Evolutionary conservation across 805 yeast genomes (phyloP).

Genomic region (Saccharomyces paradoxus): DNA sequence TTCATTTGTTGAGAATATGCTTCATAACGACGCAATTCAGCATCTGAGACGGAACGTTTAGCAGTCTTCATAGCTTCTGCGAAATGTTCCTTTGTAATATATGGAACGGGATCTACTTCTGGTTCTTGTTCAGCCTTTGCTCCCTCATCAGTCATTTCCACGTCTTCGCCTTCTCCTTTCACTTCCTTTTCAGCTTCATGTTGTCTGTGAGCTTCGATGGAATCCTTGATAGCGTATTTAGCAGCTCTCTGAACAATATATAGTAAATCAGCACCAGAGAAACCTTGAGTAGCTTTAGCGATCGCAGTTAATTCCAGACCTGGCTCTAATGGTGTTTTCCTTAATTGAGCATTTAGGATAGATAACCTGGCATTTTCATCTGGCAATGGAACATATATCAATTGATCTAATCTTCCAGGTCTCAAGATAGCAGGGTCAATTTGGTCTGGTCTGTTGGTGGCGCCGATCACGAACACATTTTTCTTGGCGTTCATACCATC

Average conservation of each 20-base stretch:
- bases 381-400: slow-evolving; percentile 97
- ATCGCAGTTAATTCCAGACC: slow-evolving; percentile 82
- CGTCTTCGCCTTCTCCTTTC: slow-evolving; percentile 39
- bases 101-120: slow-evolving; percentile 93
- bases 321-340: slow-evolving; percentile 98
- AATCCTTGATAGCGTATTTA: slow-evolving; percentile 95
- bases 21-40: slow-evolving; percentile 97
- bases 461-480: slow-evolving; percentile 98
- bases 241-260: slow-evolving; percentile 98
- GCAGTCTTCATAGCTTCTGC: slow-evolving; percentile 99
- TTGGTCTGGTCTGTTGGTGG: slow-evolving; percentile 98
- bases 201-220: slow-evolving; percentile 71
- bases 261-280: slow-evolving; percentile 97
- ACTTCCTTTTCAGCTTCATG: slow-evolving; percentile 39
- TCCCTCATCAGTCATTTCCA: slow-evolving; percentile 27
- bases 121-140: slow-evolving; percentile 41
- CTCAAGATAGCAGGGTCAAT: slow-evolving; percentile 97
- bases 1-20: slow-evolving; percentile 95
- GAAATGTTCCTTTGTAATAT: slow-evolving; percentile 83
- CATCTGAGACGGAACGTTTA: slow-evolving; percentile 91
- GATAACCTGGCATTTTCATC: slow-evolving; percentile 92
- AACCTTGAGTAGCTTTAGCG: slow-evolving; percentile 92
- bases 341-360: slow-evolving; percentile 88
- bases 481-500: slow-evolving; percentile 99
- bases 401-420: slow-evolving; percentile 98